phyloP scores from a whole-genome alignment of 768 basidiomycete genomes.

The Xanthoconium purpureum region DNA sequence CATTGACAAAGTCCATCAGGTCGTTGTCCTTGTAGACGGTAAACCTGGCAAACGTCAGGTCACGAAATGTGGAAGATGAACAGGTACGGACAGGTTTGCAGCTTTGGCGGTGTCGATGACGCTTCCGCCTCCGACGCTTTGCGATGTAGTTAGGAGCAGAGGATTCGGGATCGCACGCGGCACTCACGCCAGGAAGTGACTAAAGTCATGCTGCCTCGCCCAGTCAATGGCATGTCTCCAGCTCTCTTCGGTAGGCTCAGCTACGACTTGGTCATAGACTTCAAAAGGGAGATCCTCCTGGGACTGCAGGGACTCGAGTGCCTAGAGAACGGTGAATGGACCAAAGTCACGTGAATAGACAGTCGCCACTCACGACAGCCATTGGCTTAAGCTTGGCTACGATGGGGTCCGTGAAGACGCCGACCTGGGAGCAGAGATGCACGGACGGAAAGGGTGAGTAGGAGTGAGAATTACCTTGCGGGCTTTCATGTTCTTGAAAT shows the following conservation, averaged over 20 bases:
- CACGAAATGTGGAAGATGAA: background rate
- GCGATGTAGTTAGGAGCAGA: background rate
- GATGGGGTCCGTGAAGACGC: constrained; percentile 88
- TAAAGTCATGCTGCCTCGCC: constrained; percentile 83
- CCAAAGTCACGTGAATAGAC: background rate
- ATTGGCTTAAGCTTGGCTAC: constrained; percentile 80
- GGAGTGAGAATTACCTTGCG: constrained; percentile 55
- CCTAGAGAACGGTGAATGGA: constrained; percentile 39
- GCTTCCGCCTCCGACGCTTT: constrained; percentile 86
- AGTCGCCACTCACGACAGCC: constrained; percentile 58
- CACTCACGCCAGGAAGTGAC: constrained; percentile 85
- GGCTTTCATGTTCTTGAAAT: constrained; percentile 90
- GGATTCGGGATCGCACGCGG: background rate
- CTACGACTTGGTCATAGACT: constrained; percentile 74
- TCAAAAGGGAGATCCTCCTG: constrained; percentile 76
- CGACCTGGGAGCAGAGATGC: constrained; percentile 57
- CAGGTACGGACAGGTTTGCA: constrained; percentile 71
- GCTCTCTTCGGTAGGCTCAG: constrained; percentile 91
- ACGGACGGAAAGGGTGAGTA: background rate
- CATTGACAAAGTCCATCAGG: constrained; percentile 95
- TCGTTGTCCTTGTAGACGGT: constrained; percentile 90
- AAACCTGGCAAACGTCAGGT: constrained; percentile 50
- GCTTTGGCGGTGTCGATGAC: constrained; percentile 96
- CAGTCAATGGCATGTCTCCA: constrained; percentile 88
- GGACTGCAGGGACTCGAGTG: constrained; percentile 74